phyloP scores from a whole-genome alignment of 164 flowering plant species.

The Liquidambar formosana region DNA sequence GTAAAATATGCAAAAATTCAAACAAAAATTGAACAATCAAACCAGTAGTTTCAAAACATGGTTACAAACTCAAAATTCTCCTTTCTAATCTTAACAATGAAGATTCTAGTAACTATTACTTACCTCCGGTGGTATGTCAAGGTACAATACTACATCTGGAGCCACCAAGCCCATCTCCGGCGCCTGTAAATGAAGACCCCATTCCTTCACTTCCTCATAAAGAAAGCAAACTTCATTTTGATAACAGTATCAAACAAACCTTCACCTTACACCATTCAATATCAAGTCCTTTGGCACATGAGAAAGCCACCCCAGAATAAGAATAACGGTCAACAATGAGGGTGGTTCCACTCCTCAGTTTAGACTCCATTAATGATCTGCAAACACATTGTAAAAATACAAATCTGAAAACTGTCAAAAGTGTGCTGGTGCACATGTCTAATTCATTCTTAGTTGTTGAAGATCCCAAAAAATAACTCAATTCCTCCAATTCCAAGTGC shows the following conservation, averaged over 20 bases:
- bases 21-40: too few species aligned
- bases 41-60: too few species aligned
- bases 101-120: background rate
- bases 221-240: slow-evolving; percentile 4
- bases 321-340: slow-evolving; percentile 90
- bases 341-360: slow-evolving; percentile 69
- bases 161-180: slow-evolving; percentile 75
- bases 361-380: slow-evolving; percentile 82
- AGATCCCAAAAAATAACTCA: background rate
- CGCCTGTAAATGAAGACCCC: slow-evolving; percentile 39
- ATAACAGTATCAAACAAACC: background rate
- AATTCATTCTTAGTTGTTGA: background rate
- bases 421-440: background rate
- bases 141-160: slow-evolving; percentile 71
- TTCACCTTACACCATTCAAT: slow-evolving; percentile 93
- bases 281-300: slow-evolving; percentile 87
- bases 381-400: slow-evolving; percentile 1
- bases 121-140: slow-evolving; percentile 78
- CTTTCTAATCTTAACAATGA: too few species aligned
- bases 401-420: background rate
- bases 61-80: too few species aligned
- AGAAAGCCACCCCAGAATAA: slow-evolving; percentile 92
- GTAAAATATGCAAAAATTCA: too few species aligned
- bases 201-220: background rate
- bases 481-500: background rate